Base-by-base conservation (phyloP, 2,329 filamentous ascomycete genomes). In the Colletotrichum shisoi region DNA sequence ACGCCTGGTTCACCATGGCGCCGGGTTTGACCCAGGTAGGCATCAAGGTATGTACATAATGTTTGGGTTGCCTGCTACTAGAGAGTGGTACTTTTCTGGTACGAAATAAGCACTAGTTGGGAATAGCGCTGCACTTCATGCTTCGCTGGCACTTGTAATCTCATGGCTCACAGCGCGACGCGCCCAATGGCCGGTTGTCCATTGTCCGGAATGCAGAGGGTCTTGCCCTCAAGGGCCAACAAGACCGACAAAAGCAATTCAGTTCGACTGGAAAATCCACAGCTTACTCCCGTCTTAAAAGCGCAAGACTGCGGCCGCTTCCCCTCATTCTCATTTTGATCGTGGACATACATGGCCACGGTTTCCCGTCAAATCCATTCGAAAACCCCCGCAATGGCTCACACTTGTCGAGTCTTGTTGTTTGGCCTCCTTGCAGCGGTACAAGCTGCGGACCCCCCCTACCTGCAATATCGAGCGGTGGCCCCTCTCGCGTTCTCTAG, bases 341-440 rank as follows among this genome's bases (percentile, higher is more conserved):
- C n/a, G n/a, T n/a, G n/a, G n/a, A n/a, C n/a, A n/a, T n/a, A n/a
- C 17, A 2, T 9, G 2, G 2, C 4, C 17, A 37, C 2, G 1
- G 13, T 7, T 19, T 8, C 49, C 31, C 19, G 13, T 5, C 1
- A 12, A 27, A 15, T 17, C 13, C 9, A 7, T 13, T 7, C 2
- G 13, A 37, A 0, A 57, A 19, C 27, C 4, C 21, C 17, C 11
- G 12, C n/a, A 2, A 52, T 39, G 44, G 4, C 12, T 19, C 31
- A 1, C 27, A 45, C 21, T 6, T 17, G 3, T 13, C 7, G 0
- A 2, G 0, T 62, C 17, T 37, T 42, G 31, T 11, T 34, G 17
- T 4, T 56, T 4, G 65, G 21, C 5, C 8, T 49, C 15, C 7
- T 56, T 3, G 65, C 56, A 12, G n/a, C 49, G 12, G 48, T 19